Evolutionary conservation across 108 stramenopile genomes (phyloP).

Genomic region (Fragilaria crotonensis): DNA sequence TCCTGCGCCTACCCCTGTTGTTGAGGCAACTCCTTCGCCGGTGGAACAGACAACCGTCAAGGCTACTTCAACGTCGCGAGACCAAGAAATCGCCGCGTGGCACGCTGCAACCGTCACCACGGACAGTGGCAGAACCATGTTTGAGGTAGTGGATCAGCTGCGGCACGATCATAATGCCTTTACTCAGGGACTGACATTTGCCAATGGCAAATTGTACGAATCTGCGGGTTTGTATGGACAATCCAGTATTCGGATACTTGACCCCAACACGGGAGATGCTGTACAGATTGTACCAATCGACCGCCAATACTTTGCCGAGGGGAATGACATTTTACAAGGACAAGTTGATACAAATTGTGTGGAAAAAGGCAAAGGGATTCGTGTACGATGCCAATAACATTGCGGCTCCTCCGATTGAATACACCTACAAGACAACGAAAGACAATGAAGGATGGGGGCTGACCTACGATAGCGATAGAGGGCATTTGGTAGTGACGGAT

Average conservation of each 20-base stretch:
- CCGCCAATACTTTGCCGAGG: constrained; percentile 66
- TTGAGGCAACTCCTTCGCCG: not conserved
- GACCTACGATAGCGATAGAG: constrained; percentile 48
- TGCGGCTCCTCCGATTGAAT: constrained; percentile 23
- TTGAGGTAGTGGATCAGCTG: constrained; percentile 47
- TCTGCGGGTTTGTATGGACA: constrained; percentile 58
- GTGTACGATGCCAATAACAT: constrained; percentile 63
- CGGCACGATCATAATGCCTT: constrained; percentile 54
- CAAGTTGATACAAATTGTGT: constrained; percentile 63
- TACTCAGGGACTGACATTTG: constrained; percentile 80
- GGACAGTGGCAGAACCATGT: constrained; percentile 32
- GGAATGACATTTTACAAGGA: constrained; percentile 51
- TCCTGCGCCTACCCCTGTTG: not conserved
- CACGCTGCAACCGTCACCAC: constrained; percentile 14
- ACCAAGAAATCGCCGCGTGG: constrained; percentile 3
- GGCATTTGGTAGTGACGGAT: constrained; percentile 75
- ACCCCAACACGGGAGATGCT: constrained; percentile 52
- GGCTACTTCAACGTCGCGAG: not conserved
- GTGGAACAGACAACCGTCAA: not conserved
- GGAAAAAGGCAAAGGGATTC: constrained; percentile 60
- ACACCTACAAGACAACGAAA: constrained; percentile 47
- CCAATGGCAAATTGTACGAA: constrained; percentile 59
- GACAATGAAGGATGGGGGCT: constrained; percentile 79
- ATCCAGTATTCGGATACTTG: constrained; percentile 56
- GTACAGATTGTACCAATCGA: constrained; percentile 37